These are phyloP conservation scores for Trichomonascaceae sp. DNA, from an alignment of 1,139 yeast genomes.

Conservation along the genomic window DNA sequence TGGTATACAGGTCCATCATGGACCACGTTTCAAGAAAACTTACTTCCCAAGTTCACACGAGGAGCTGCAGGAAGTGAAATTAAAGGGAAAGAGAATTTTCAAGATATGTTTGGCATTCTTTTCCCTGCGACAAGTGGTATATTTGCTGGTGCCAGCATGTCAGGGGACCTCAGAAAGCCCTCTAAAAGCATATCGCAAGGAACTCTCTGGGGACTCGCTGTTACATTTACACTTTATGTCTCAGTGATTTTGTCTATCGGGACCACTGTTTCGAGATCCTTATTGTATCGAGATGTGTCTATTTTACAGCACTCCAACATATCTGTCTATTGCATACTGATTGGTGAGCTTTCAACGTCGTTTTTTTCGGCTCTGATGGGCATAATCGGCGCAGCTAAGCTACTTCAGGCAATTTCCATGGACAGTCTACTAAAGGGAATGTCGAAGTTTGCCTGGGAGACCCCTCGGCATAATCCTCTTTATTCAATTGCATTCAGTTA, in stretches of 20 bases:
- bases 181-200: constrained; percentile 87
- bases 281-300: constrained; percentile 71
- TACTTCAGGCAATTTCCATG: constrained; percentile 83
- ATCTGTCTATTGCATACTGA: constrained; percentile 61
- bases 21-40: constrained; percentile 56
- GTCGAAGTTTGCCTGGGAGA: constrained; percentile 48
- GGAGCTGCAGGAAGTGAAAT: constrained; percentile 89
- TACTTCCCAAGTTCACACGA: constrained; percentile 72
- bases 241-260: constrained; percentile 77
- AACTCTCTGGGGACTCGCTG: constrained; percentile 69
- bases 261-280: constrained; percentile 66
- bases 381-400: constrained; percentile 86
- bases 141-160: constrained; percentile 98
- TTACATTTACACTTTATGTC: constrained; percentile 70
- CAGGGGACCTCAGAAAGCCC: constrained; percentile 85
- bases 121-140: constrained; percentile 98
- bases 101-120: constrained; percentile 84
- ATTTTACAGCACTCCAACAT: constrained; percentile 76
- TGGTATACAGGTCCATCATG: constrained; percentile 69
- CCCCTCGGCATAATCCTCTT: constrained; percentile 41
- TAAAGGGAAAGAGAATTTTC: constrained; percentile 63
- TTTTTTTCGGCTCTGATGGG: constrained; percentile 92
- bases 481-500: constrained; percentile 70
- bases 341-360: constrained; percentile 87
- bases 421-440: constrained; percentile 81